Base-by-base conservation (phyloP, 768 basidiomycete genomes). In the Agaricus subrufescens region DNA sequence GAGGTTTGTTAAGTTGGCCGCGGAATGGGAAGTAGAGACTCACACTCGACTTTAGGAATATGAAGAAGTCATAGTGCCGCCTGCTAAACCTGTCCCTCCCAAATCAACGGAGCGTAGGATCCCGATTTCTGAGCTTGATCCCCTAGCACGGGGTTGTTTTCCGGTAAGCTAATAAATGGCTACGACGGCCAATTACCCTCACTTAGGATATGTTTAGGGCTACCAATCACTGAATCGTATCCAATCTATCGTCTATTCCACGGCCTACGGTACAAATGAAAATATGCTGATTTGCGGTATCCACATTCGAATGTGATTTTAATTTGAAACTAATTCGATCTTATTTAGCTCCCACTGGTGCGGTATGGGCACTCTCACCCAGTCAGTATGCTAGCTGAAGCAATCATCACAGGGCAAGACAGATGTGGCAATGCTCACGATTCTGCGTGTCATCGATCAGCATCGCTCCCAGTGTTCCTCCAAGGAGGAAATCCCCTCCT, bases 231-330 rank as follows among this genome's bases (percentile, higher is more conserved):
- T 99, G 60, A 99, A 99, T 67, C 81, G 97, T 60, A 89, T 99
- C 57, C 97, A 99, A 67, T 95, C 93, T 1, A 93, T 98, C 58
- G 87, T 98, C 19, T 98, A 88, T 71, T 87, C 89, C 0, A 91
- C 91, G 2, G 97, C 95, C 1, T 98, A 96, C 69, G 76, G 82
- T n/a, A 87, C 92, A 1, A 98, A 97, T 61, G 97, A 98, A 71
- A 99, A 99, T 66, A 82, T 99, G 75, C 84, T 99, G 26, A 80
- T 99, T 38, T 95, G 93, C 65, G 93, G 91, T 91, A 64, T 51
- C 25, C 37, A 56, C 59, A 58, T 38, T 34, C 23, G 43, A 29
- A 27, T 40, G 10, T 15, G 50, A 26, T n/a, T 1, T 51, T 58
- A 10, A 57, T 45, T 39, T 50, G 52, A 54, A 29, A 40, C 37